phyloP scores from a whole-genome alignment of 352 stramenopile species.

The Pythium phragmiticola region DNA sequence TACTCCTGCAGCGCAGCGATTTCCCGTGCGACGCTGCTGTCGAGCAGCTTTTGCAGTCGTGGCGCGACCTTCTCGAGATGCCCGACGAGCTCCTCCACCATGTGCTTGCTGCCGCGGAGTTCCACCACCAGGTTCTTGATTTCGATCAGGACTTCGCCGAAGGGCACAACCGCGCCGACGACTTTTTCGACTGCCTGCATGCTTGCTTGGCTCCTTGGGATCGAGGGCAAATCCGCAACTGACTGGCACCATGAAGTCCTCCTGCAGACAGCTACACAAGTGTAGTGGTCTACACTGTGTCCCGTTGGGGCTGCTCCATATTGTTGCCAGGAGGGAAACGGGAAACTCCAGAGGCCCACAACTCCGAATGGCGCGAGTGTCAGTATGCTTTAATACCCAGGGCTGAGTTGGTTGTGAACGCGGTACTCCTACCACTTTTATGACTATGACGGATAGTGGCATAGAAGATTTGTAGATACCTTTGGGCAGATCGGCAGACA shows the following conservation, averaged over 20 bases:
- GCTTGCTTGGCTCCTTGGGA: slow-evolving; percentile 1
- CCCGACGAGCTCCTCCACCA: slow-evolving; percentile 14
- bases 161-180: slow-evolving; percentile 8
- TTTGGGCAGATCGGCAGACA: no score
- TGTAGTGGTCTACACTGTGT: no score
- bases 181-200: slow-evolving; percentile 11
- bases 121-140: slow-evolving; percentile 12
- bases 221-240: not conserved
- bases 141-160: slow-evolving; percentile 6
- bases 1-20: slow-evolving; percentile 5
- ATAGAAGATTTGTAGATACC: no score
- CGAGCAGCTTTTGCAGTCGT: slow-evolving; percentile 6
- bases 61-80: slow-evolving; percentile 14
- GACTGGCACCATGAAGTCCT: not conserved
- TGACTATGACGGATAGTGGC: no score
- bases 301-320: no score
- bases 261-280: no score
- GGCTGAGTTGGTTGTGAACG: no score
- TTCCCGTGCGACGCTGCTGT: not conserved
- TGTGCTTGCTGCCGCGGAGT: slow-evolving; percentile 13
- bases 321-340: no score
- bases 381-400: no score
- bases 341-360: no score
- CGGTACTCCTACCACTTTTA: no score
- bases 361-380: no score